A percentile compares a stretch with the other conserved stretches of the same genome.
Evolutionary conservation across 352 stramenopile genomes (phyloP).

Genomic region (Phytophthora cactorum): DNA sequence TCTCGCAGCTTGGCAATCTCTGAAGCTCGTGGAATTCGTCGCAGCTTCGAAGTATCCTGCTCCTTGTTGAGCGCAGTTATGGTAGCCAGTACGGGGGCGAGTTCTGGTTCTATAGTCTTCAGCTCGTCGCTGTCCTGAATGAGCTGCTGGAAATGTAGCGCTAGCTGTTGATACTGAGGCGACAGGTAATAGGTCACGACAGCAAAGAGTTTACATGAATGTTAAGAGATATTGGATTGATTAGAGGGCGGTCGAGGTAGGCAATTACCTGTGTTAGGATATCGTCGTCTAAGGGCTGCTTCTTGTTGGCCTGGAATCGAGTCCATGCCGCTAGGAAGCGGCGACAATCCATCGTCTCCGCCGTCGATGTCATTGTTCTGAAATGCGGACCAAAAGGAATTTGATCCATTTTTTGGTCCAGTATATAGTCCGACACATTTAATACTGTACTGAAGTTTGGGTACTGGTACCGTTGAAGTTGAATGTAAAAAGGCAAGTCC

Average conservation of each 20-base stretch:
- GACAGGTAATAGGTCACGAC: slow-evolving; percentile 6
- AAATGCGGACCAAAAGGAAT: slow-evolving; percentile 3
- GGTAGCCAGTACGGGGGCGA: slow-evolving; percentile 24
- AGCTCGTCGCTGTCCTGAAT: slow-evolving; percentile 30
- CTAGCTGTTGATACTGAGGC: slow-evolving; percentile 46
- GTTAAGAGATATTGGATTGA: neutral
- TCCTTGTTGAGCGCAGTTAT: slow-evolving; percentile 27
- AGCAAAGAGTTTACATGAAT: slow-evolving; percentile 8
- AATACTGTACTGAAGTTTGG: too few relatives aligned
- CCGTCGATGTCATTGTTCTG: slow-evolving; percentile 20
- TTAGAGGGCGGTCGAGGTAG: neutral
- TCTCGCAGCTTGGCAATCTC: slow-evolving; percentile 36
- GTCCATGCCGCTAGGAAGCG: slow-evolving; percentile 70
- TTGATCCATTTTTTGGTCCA: too few relatives aligned
- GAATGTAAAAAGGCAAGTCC: too few relatives aligned
- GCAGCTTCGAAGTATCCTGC: neutral
- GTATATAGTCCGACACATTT: too few relatives aligned
- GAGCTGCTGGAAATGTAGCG: slow-evolving; percentile 42
- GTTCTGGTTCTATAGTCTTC: slow-evolving; percentile 28
- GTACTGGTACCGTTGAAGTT: too few relatives aligned
- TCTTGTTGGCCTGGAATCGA: slow-evolving; percentile 41
- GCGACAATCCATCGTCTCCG: slow-evolving; percentile 48
- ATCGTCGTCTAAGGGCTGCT: slow-evolving; percentile 18
- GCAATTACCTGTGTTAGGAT: slow-evolving; percentile 25
- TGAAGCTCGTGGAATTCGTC: slow-evolving; percentile 34